Evolutionary conservation across 1,284 basidiomycete species (phyloP), one percentile per base, ranked within the genome.

Genomic region (Papiliotrema fonsecae): DNA sequence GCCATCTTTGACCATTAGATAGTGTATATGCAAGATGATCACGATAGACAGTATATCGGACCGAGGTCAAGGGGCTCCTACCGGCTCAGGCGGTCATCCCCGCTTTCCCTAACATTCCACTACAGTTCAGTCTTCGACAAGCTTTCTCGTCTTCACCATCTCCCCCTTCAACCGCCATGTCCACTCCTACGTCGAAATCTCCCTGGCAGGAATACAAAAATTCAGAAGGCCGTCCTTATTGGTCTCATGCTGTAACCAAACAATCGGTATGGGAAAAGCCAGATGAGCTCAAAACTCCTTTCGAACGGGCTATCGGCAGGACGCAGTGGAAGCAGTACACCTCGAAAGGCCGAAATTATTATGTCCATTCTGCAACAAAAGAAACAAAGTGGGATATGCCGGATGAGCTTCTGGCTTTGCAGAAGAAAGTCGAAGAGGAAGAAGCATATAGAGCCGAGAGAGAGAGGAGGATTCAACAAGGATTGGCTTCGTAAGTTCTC

Each of bases 301-400:
- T 92, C 58, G 89, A 92, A 79, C 82, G 83, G 63, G 89, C 89
- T n/a, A 75, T 93, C 50, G 83, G 80, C 35, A 79, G 88, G 71
- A 92, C 89, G 16, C 80, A 82, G 69, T 96, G 91, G 91, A 93
- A 92, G 64, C 88, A 93, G 72, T 94, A 93, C 67, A 85, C 87
- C 57, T 87, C 87, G 4, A 76, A 88, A 46, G 89, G 88, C 24
- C 77, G 89, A 55, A 91, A 92, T 57, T 96, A 94, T 74, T 96
- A 91, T 74, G 91, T 93, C 60, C 87, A 96, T 50, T 82, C 72
- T 9, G 51, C 55, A 22, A 77, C 76, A 14, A 75, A 74, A 54
- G 72, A 75, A 63, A 75, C 72, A 0, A 65, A 68, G 77, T 97
- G 92, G 92, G 87, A 92, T 55, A 86, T 93, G 81, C 92, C 92